Evolutionary conservation across 495 filamentous ascomycete genomes (phyloP).

Genomic region (Talaromyces wortmannii): DNA sequence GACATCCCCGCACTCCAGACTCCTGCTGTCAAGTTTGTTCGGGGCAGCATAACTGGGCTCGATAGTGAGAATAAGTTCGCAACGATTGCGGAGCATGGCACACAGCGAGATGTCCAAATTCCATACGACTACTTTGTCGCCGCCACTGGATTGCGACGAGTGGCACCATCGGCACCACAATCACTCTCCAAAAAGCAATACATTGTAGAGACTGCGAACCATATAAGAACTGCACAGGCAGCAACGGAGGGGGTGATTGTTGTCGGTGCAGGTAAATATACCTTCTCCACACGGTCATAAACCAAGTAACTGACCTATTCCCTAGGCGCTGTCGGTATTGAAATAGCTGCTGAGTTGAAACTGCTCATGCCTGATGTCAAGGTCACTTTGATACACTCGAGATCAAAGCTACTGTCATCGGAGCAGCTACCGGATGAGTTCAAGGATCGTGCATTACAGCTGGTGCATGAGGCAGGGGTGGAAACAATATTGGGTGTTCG

Average conservation of each 20-base stretch:
- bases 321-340: slow-evolving; percentile 60
- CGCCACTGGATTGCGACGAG: slow-evolving; percentile 51
- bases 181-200: slow-evolving; percentile 45
- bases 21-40: slow-evolving; percentile 44
- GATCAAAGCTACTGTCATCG: slow-evolving; percentile 52
- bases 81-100: slow-evolving; percentile 13
- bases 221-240: background rate
- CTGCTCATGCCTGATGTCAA: slow-evolving; percentile 45
- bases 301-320: background rate
- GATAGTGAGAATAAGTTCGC: slow-evolving; percentile 46
- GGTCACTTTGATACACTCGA: slow-evolving; percentile 63
- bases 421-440: slow-evolving; percentile 63
- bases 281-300: slow-evolving; percentile 19
- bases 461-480: slow-evolving; percentile 48
- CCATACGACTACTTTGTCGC: slow-evolving; percentile 61
- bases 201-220: slow-evolving; percentile 39
- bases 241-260: slow-evolving; percentile 44
- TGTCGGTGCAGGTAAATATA: slow-evolving; percentile 32
- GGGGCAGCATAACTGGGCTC: slow-evolving; percentile 48
- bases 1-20: slow-evolving; percentile 52
- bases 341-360: slow-evolving; percentile 65
- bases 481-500: slow-evolving; percentile 39
- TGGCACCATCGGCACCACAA: slow-evolving; percentile 58
- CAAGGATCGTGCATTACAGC: slow-evolving; percentile 41
- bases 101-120: slow-evolving; percentile 20